Percentiles rank a stretch among this genome's conserved stretches.
These are phyloP conservation scores for Wallacemonas sp. DNA, from an alignment of 208 protist genomes.

Conservation along the genomic window DNA sequence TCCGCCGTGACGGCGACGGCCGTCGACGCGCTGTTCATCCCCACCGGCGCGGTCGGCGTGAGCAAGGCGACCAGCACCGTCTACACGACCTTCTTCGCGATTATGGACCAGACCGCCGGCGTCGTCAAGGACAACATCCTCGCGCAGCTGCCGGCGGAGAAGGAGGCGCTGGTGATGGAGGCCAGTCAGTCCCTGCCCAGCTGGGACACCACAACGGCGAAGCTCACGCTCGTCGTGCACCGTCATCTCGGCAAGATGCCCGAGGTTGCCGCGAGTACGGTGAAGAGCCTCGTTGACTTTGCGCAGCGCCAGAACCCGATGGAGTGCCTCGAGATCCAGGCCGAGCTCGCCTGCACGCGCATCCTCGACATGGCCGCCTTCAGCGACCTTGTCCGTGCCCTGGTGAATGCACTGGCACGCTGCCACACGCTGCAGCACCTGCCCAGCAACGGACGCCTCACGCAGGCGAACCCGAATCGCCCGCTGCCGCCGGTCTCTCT, in stretches of 20 bases:
- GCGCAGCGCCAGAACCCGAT: slow-evolving; percentile 60
- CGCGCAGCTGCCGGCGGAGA: slow-evolving; percentile 33
- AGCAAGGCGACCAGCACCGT: slow-evolving; percentile 25
- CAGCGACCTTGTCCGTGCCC: slow-evolving; percentile 66
- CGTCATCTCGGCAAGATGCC: slow-evolving; percentile 72
- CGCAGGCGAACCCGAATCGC: slow-evolving; percentile 32
- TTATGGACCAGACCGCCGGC: slow-evolving; percentile 75
- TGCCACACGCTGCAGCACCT: slow-evolving; percentile 81
- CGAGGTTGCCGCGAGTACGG: slow-evolving; percentile 57
- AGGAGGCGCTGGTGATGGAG: slow-evolving; percentile 51
- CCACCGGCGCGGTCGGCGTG: slow-evolving; percentile 38
- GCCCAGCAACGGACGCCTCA: slow-evolving; percentile 77
- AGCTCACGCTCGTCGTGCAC: slow-evolving; percentile 72
- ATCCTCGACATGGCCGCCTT: slow-evolving; percentile 66
- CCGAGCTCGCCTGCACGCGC: slow-evolving; percentile 73
- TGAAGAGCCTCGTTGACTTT: slow-evolving; percentile 57
- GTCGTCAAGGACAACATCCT: slow-evolving; percentile 70
- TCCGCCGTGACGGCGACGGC: slow-evolving; percentile 48
- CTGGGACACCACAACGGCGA: slow-evolving; percentile 51
- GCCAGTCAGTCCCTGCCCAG: slow-evolving; percentile 63
- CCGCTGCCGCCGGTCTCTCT: slow-evolving; percentile 27
- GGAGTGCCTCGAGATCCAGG: slow-evolving; percentile 67
- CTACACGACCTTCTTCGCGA: slow-evolving; percentile 66
- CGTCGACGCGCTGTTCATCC: slow-evolving; percentile 47
- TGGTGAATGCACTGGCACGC: slow-evolving; percentile 56